A percentile compares a stretch with the other conserved stretches of the same genome.
Evolutionary conservation across 139 green algal genomes (phyloP).

Genomic region (Chloropicon primus): DNA sequence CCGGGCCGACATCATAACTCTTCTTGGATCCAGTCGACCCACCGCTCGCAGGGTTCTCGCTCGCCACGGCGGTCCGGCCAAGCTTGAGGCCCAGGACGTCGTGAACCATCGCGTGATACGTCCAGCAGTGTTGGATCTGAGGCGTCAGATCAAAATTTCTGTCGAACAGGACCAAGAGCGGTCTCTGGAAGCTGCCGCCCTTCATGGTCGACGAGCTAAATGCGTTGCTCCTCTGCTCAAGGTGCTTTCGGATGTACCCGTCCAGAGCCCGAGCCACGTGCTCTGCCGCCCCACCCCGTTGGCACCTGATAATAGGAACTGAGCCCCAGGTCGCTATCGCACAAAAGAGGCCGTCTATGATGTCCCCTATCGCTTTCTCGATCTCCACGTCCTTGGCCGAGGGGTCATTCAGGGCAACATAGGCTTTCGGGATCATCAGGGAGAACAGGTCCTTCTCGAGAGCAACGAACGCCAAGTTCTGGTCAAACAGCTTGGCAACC

Average conservation of each 20-base stretch:
- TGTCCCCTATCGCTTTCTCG: conserved; percentile 47
- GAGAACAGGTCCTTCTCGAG: conserved; percentile 82
- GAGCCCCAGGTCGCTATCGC: conserved; percentile 73
- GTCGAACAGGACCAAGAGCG: conserved; percentile 93
- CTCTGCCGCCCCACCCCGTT: conserved; percentile 76
- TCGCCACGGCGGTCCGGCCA: conserved; percentile 42
- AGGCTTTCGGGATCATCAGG: conserved; percentile 61
- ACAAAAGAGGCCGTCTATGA: conserved; percentile 88
- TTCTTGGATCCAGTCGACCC: conserved; percentile 25
- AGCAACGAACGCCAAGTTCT: conserved; percentile 80
- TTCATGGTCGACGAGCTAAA: conserved; percentile 44
- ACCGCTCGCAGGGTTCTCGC: background rate
- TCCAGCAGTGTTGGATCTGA: conserved; percentile 82
- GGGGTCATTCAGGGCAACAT: conserved; percentile 86
- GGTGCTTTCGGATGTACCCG: conserved; percentile 52
- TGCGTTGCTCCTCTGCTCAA: conserved; percentile 49
- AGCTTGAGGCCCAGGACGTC: conserved; percentile 82
- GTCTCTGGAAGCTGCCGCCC: conserved; percentile 33
- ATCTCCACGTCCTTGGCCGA: conserved; percentile 68
- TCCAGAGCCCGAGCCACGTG: conserved; percentile 75
- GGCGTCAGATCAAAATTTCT: conserved; percentile 88
- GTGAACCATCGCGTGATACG: conserved; percentile 94
- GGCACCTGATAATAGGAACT: conserved; percentile 87
- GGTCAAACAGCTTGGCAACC: conserved; percentile 71
- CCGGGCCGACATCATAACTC: conserved; percentile 69